These are phyloP conservation scores for Amoeboaphelidium occidentale DNA, from an alignment of 371 early-diverging fungal species.

Conservation along the genomic window DNA sequence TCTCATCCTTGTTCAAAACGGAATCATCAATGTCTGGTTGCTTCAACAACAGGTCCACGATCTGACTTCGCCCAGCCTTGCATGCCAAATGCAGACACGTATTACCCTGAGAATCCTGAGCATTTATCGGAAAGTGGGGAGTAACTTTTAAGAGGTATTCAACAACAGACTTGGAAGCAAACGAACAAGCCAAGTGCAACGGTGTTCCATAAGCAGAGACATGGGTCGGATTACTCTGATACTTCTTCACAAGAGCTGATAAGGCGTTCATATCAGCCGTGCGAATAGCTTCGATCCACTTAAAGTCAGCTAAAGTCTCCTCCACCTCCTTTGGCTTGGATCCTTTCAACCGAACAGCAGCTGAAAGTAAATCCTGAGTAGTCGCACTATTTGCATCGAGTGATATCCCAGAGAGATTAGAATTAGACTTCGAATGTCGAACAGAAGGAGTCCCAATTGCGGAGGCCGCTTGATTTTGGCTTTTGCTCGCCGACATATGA, in stretches of 20 bases:
- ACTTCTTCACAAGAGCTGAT: not conserved
- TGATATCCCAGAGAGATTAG: too few species aligned
- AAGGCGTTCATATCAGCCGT: not conserved
- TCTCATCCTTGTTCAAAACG: constrained; percentile 14
- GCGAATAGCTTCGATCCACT: not conserved
- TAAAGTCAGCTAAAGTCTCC: not conserved
- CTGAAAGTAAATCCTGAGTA: too few species aligned
- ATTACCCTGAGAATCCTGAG: constrained; percentile 23
- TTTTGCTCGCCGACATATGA: too few species aligned
- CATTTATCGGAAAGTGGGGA: constrained; percentile 14
- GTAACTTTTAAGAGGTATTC: constrained; percentile 12
- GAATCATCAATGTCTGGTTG: constrained; percentile 17
- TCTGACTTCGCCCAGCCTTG: constrained; percentile 22
- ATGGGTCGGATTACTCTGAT: not conserved
- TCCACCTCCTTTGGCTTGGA: too few species aligned
- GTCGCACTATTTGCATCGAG: too few species aligned
- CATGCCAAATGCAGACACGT: constrained; percentile 33
- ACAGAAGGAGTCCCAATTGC: too few species aligned
- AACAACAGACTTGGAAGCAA: constrained; percentile 13
- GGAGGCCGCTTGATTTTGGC: too few species aligned
- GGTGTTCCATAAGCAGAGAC: constrained; percentile 11
- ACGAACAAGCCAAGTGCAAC: constrained; percentile 26
- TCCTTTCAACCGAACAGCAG: too few species aligned
- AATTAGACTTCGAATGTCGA: too few species aligned
- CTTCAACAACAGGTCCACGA: constrained; percentile 20